A percentile compares a stretch with the other conserved stretches of the same genome.
Evolutionary conservation across 306 rosid genomes (phyloP).

Genomic region (Rubus idaeus): DNA sequence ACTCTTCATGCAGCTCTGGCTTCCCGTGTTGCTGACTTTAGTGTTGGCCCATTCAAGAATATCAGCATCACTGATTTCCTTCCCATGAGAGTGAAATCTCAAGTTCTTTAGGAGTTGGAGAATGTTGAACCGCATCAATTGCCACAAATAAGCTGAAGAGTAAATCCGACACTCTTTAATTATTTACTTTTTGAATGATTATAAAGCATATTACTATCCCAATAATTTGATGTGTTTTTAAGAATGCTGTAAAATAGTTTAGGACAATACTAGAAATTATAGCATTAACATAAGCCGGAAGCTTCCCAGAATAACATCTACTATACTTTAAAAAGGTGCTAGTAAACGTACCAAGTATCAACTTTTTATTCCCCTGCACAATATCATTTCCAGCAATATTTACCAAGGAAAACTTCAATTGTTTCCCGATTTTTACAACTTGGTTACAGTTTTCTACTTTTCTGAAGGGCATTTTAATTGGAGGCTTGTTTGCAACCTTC

Average conservation of each 20-base stretch:
- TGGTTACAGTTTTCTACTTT: constrained; percentile 99
- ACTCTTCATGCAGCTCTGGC: constrained; percentile 74
- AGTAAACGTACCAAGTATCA: constrained; percentile 70
- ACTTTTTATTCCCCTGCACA: constrained; percentile 90
- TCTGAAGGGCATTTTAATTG: constrained; percentile 94
- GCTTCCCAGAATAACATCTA: constrained; percentile 12
- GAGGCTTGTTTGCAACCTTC: constrained; percentile 95
- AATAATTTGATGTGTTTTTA: background rate
- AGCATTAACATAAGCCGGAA: constrained; percentile 8
- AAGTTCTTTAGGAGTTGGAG: constrained; percentile 88
- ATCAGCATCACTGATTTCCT: constrained; percentile 85
- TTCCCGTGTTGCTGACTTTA: constrained; percentile 73
- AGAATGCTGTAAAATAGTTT: background rate
- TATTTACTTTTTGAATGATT: background rate
- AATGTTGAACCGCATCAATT: constrained; percentile 87
- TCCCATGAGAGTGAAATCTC: constrained; percentile 91
- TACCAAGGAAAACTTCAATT: constrained; percentile 84
- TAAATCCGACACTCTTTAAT: constrained; percentile 17
- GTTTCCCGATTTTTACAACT: constrained; percentile 89
- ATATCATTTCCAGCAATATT: constrained; percentile 96
- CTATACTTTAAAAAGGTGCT: background rate
- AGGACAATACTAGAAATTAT: background rate
- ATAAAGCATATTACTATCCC: background rate
- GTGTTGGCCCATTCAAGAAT: constrained; percentile 90
- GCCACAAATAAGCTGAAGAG: constrained; percentile 90